Evolutionary conservation across 139 green algal species (phyloP).

Genomic region (Haematococcus sp.): DNA sequence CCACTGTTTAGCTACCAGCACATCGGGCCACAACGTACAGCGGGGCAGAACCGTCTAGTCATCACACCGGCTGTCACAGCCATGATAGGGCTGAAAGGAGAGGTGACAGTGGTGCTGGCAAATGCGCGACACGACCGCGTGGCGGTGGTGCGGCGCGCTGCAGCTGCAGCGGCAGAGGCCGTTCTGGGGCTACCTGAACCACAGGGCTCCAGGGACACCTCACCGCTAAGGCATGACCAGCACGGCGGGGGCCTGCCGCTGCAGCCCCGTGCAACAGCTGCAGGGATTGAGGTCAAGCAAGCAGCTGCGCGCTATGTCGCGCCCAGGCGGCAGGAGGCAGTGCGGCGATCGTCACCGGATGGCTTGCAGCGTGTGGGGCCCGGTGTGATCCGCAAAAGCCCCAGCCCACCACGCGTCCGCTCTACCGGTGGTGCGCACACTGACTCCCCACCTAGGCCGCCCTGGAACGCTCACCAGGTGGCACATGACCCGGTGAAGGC

Average conservation of each 20-base stretch:
- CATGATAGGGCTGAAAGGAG: slow-evolving; percentile 1
- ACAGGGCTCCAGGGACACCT: background rate
- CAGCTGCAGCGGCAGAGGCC: background rate
- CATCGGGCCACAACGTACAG: background rate
- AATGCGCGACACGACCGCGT: background rate
- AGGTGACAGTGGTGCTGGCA: background rate
- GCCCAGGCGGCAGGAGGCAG: background rate
- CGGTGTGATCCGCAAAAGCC: no score
- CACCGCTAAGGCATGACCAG: background rate
- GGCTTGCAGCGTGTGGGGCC: no score
- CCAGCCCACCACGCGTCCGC: no score
- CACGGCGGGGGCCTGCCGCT: no score
- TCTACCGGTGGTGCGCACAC: no score
- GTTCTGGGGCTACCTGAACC: background rate
- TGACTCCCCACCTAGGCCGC: no score
- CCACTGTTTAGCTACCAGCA: background rate
- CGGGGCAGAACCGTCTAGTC: background rate
- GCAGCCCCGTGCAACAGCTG: background rate
- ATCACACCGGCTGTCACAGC: background rate
- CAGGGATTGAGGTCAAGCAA: background rate
- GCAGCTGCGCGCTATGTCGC: background rate
- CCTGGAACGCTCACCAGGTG: no score
- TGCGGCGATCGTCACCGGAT: no score
- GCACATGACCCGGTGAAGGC: no score
- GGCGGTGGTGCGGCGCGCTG: background rate